Percentiles rank a stretch among this genome's conserved stretches.
phyloP scores from a whole-genome alignment of 1,139 yeast genomes.

The Yamadazyma aaseri region DNA sequence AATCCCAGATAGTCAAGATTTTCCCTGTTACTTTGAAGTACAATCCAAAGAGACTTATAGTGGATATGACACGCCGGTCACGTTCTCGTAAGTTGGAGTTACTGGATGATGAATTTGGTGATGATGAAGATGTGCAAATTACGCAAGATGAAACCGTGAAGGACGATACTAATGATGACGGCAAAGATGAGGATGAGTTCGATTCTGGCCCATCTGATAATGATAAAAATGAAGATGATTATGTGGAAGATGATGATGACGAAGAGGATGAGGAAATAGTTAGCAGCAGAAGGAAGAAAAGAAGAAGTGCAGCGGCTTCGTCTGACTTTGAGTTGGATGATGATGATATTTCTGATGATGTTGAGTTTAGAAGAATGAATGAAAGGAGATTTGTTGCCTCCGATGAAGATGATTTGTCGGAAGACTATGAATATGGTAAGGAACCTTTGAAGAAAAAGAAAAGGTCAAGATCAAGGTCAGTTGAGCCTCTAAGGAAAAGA shows the following conservation, averaged over 20 bases:
- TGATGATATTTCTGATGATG: conserved; percentile 26
- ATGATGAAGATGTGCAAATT: conserved; percentile 1
- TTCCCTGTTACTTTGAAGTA: conserved; percentile 16
- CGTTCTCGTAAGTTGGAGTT: conserved; percentile 8
- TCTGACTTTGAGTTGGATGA: conserved; percentile 20
- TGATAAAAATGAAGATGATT: conserved; percentile 17
- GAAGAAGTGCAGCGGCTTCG: conserved; percentile 10
- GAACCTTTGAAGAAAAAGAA: conserved; percentile 18
- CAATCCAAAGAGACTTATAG: conserved; percentile 8
- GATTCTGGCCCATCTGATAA: conserved; percentile 16
- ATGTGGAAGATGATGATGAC: conserved; percentile 31
- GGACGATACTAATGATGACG: conserved; percentile 3
- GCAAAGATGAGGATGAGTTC: conserved; percentile 7
- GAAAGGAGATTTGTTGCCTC: conserved; percentile 39
- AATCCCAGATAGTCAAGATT: conserved; percentile 10
- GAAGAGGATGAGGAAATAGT: conserved; percentile 14
- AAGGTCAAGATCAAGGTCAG: conserved; percentile 24
- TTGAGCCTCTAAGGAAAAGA: conserved; percentile 15
- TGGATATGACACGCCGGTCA: conserved; percentile 11
- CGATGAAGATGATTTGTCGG: conserved; percentile 31
- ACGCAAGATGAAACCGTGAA: conserved; percentile 1
- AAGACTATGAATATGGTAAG: conserved; percentile 28
- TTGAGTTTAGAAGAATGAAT: conserved; percentile 27
- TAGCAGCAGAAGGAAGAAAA: conserved; percentile 15
- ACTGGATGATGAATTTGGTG: conserved; percentile 11